Conservation (phyloP, 2,329 filamentous ascomycete genomes). For the Rhytidhysteron rufulum region DNA sequence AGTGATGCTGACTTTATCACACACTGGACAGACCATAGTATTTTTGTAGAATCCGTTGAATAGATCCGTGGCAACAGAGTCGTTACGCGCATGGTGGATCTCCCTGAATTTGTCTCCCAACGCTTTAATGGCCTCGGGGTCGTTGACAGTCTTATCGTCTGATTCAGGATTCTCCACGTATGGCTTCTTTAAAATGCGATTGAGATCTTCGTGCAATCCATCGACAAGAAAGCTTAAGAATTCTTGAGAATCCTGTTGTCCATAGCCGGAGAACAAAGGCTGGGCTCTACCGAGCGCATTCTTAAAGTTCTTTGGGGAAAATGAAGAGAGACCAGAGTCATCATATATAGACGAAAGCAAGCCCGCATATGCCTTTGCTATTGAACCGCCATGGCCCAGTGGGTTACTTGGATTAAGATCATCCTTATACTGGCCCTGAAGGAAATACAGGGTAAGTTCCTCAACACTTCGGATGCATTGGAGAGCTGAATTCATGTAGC, state of each 20-base stretch:
- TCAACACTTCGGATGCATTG: conserved; percentile 93
- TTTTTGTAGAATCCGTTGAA: conserved; percentile 99
- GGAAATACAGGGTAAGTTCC: conserved; percentile 88
- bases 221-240: conserved; percentile 94
- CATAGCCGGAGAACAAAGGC: conserved; percentile 86
- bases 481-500: conserved; percentile 97
- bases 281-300: conserved; percentile 74
- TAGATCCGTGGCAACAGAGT: conserved; percentile 90
- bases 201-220: conserved; percentile 91
- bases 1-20: conserved; percentile 94
- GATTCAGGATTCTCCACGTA: conserved; percentile 98
- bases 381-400: conserved; percentile 77
- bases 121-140: conserved; percentile 72
- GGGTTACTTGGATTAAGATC: conserved; percentile 86
- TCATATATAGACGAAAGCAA: conserved; percentile 77
- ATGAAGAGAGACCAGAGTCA: conserved; percentile 60
- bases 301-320: conserved; percentile 80
- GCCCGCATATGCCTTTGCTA: conserved; percentile 78
- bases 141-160: conserved; percentile 88
- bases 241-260: conserved; percentile 96
- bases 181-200: conserved; percentile 89
- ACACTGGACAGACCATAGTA: conserved; percentile 85
- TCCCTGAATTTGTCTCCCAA: conserved; percentile 88
- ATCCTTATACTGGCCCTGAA: conserved; percentile 66
- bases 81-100: conserved; percentile 87